A percentile compares a stretch with the other conserved stretches of the same genome.
Evolutionary conservation across 768 basidiomycete genomes (phyloP).

Genomic region (Xerocomus brunneocitrinus): DNA sequence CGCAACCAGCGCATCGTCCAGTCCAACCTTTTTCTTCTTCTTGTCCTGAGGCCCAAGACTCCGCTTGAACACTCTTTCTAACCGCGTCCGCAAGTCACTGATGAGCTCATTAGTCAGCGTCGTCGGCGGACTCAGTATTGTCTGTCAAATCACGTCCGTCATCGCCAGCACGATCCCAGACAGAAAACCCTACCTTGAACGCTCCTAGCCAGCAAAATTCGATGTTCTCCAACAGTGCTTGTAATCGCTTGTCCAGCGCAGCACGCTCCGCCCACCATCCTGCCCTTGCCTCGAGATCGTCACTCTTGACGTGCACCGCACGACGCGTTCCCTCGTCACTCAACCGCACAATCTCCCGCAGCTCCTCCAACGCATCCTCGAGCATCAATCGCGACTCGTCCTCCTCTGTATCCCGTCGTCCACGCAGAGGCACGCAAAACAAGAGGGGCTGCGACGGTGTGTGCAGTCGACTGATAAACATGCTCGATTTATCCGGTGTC

Average conservation of each 20-base stretch:
- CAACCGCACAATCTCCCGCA: constrained; percentile 72
- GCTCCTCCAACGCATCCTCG: constrained; percentile 65
- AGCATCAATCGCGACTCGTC: constrained; percentile 72
- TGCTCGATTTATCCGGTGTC: constrained; percentile 74
- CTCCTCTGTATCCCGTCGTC: constrained; percentile 69
- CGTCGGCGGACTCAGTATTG: constrained; percentile 52
- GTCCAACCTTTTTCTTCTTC: constrained; percentile 47
- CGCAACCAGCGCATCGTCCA: constrained; percentile 75
- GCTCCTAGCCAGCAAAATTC: constrained; percentile 97
- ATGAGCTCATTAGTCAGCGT: constrained; percentile 43
- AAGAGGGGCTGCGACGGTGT: constrained; percentile 56
- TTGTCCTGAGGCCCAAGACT: constrained; percentile 59
- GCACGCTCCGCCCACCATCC: constrained; percentile 86
- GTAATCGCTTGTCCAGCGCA: constrained; percentile 71
- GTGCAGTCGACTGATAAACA: constrained; percentile 80
- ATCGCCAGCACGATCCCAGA: not conserved
- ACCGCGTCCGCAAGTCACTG: constrained; percentile 52
- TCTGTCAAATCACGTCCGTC: constrained; percentile 35
- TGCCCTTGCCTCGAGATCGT: constrained; percentile 58
- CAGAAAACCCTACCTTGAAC: constrained; percentile 69
- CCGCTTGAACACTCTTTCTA: constrained; percentile 75
- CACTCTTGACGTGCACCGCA: constrained; percentile 65
- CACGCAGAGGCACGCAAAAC: constrained; percentile 86
- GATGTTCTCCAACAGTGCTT: constrained; percentile 72
- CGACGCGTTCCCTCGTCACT: constrained; percentile 74